These are phyloP conservation scores for Poronia punctata DNA, from an alignment of 495 filamentous ascomycete species.

Conservation along the genomic window DNA sequence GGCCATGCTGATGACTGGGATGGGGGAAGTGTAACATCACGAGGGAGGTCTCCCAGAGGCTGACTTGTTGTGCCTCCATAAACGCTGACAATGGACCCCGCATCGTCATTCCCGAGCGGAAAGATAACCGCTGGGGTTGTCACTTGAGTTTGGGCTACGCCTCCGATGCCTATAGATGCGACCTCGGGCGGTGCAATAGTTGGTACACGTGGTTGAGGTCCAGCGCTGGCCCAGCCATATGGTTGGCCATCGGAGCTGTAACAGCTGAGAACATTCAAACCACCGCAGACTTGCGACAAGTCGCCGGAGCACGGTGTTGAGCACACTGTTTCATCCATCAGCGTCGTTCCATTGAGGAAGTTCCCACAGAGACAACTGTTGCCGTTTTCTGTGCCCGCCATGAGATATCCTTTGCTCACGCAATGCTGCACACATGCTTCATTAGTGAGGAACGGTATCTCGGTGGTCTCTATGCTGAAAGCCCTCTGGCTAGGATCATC, in stretches of 20 bases:
- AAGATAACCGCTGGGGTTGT: slow-evolving; percentile 14
- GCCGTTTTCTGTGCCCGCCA: slow-evolving; percentile 59
- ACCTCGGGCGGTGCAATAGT: slow-evolving; percentile 17
- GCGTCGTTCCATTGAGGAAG: slow-evolving; percentile 26
- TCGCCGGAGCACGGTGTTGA: slow-evolving; percentile 40
- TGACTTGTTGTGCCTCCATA: slow-evolving; percentile 14
- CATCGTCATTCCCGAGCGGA: slow-evolving; percentile 14
- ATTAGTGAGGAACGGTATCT: slow-evolving; percentile 46
- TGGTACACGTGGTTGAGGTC: slow-evolving; percentile 17
- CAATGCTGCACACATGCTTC: slow-evolving; percentile 54
- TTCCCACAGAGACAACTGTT: slow-evolving; percentile 62
- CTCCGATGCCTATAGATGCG: slow-evolving; percentile 13
- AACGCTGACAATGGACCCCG: slow-evolving; percentile 8
- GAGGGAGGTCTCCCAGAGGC: slow-evolving; percentile 16
- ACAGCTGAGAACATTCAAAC: slow-evolving; percentile 33
- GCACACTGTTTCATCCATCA: slow-evolving; percentile 38
- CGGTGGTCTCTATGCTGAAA: slow-evolving; percentile 39
- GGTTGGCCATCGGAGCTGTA: slow-evolving; percentile 32
- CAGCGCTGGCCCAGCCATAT: slow-evolving; percentile 23
- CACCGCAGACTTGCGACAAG: slow-evolving; percentile 38
- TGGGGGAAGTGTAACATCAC: slow-evolving; percentile 6
- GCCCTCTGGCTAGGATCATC: slow-evolving; percentile 46
- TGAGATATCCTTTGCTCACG: slow-evolving; percentile 39
- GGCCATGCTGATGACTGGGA: slow-evolving; percentile 2
- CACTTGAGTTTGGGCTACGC: slow-evolving; percentile 17